Conservation (phyloP, 1,284 basidiomycete genomes). For the Coriolopsis trogii region DNA sequence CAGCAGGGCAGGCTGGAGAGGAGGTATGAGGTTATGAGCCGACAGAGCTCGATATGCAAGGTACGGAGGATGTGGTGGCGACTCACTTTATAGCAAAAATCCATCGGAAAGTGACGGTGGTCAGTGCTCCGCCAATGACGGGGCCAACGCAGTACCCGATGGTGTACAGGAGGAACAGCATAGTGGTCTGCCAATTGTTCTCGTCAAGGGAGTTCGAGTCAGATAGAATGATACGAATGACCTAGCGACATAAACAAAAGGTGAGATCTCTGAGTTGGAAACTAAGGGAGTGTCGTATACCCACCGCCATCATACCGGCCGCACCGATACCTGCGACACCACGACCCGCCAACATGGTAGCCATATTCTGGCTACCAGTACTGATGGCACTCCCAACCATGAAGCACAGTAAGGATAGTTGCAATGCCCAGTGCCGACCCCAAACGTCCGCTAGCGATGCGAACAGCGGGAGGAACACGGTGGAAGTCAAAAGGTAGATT, state of each 20-base stretch:
- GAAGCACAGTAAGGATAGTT: constrained; percentile 47
- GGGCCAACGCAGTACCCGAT: constrained; percentile 50
- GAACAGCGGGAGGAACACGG: constrained; percentile 54
- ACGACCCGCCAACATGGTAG: constrained; percentile 46
- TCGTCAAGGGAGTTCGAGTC: constrained; percentile 46
- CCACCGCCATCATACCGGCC: constrained; percentile 48
- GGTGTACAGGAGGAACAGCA: constrained; percentile 46
- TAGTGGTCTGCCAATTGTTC: constrained; percentile 46
- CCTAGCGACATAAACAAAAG: constrained; percentile 27
- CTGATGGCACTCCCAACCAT: constrained; percentile 48
- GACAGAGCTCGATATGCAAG: too few species aligned
- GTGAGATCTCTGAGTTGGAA: not conserved
- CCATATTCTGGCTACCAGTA: constrained; percentile 46
- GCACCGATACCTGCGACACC: constrained; percentile 51
- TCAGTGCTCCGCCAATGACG: constrained; percentile 47
- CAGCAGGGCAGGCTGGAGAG: constrained; percentile 33
- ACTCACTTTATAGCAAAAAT: constrained; percentile 57
- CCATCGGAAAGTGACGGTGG: constrained; percentile 48
- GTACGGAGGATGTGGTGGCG: not conserved
- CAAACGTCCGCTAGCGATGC: constrained; percentile 51
- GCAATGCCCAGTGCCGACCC: constrained; percentile 49
- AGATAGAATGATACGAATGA: constrained; percentile 46
- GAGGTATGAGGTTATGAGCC: constrained; percentile 11
- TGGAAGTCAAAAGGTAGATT: constrained; percentile 45
- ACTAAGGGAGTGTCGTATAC: constrained; percentile 12